Evolutionary conservation across 192 early-diverging fungal species (phyloP).

Genomic region (Phlyctochytrium planicorne): DNA sequence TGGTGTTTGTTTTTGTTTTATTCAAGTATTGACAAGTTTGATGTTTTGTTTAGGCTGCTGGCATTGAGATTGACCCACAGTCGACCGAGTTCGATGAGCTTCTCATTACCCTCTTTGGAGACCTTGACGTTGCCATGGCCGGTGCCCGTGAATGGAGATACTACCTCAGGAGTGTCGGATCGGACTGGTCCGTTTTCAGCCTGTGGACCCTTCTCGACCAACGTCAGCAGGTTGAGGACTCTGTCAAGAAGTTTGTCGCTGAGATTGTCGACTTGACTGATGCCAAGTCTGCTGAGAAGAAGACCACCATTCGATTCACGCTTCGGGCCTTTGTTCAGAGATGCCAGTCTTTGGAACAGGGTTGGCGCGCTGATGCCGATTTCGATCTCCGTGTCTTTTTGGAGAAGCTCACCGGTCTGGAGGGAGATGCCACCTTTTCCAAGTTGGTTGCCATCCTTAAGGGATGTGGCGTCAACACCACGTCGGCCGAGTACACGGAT

Average conservation of each 20-base stretch:
- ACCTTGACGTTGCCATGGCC: conserved; percentile 17
- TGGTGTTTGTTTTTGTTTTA: too few species aligned
- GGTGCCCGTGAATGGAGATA: conserved; percentile 24
- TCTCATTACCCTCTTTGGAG: conserved; percentile 20
- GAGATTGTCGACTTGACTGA: neutral
- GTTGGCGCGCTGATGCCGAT: conserved; percentile 15
- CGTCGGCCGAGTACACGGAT: conserved; percentile 13
- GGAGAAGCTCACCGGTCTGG: conserved; percentile 19
- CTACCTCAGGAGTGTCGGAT: conserved; percentile 18
- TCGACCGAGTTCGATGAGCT: conserved; percentile 20
- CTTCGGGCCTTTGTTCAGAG: conserved; percentile 24
- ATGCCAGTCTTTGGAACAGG: conserved; percentile 17
- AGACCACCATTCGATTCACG: conserved; percentile 15
- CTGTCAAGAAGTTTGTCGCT: conserved; percentile 14
- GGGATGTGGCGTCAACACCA: conserved; percentile 19
- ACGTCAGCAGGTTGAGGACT: conserved; percentile 21
- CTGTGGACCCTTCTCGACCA: conserved; percentile 25
- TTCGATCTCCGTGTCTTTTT: conserved; percentile 20
- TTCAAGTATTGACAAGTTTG: too few species aligned
- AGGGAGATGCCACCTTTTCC: conserved; percentile 6
- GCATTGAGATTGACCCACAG: conserved; percentile 16
- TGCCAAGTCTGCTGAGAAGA: neutral
- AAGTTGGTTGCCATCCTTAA: conserved; percentile 16
- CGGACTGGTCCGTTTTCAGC: conserved; percentile 18
- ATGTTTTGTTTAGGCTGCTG: conserved; percentile 6